Conservation (phyloP, 306 rosid species). For the Cucumis hystrix region DNA sequence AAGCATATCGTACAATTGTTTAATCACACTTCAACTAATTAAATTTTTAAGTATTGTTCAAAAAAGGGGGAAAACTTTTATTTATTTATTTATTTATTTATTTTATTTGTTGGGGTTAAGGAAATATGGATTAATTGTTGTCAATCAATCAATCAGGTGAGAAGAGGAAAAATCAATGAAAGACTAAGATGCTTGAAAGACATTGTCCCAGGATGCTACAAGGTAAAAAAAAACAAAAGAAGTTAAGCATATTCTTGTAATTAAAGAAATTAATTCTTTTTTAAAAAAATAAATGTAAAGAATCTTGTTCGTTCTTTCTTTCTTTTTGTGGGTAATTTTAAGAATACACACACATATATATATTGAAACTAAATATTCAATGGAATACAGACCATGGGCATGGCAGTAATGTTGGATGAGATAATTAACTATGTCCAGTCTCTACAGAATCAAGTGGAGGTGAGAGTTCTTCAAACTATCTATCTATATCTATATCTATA, state of each 20-base stretch:
- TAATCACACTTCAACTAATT: too few species aligned
- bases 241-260: slow-evolving; percentile 1
- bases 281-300: neutral
- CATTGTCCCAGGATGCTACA: slow-evolving; percentile 92
- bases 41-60: too few species aligned
- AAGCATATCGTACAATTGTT: too few species aligned
- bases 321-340: neutral
- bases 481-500: neutral
- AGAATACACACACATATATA: neutral
- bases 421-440: slow-evolving; percentile 95
- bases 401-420: slow-evolving; percentile 97
- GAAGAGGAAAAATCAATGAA: slow-evolving; percentile 92
- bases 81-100: too few species aligned
- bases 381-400: slow-evolving; percentile 80
- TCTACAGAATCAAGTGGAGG: slow-evolving; percentile 96
- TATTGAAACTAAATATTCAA: neutral
- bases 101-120: too few species aligned
- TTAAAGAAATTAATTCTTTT: too few species aligned
- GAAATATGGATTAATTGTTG: neutral
- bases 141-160: slow-evolving; percentile 39
- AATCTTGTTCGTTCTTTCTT: neutral
- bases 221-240: slow-evolving; percentile 27
- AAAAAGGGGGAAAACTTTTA: too few species aligned
- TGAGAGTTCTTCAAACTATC: slow-evolving; percentile 7
- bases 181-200: slow-evolving; percentile 76